These are phyloP conservation scores for Aureobasidium sp. DNA, from an alignment of 2,329 filamentous ascomycete species.

Conservation along the genomic window DNA sequence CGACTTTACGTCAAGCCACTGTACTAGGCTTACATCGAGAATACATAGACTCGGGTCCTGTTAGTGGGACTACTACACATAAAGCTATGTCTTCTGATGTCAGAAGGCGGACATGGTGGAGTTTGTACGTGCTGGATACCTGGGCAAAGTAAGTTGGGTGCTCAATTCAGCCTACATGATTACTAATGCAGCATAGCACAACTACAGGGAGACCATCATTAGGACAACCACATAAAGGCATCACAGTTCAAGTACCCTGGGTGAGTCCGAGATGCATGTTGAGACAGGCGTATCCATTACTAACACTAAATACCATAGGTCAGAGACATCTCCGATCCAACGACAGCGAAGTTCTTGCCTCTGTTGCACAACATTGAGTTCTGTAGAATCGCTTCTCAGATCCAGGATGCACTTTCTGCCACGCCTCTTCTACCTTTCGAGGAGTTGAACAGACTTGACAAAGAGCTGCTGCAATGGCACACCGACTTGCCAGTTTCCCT, in stretches of 20 bases:
- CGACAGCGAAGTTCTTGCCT: conserved; percentile 59
- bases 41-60: conserved; percentile 27
- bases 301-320: not conserved
- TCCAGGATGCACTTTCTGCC: conserved; percentile 67
- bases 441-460: conserved; percentile 59
- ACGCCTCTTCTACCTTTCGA: conserved; percentile 58
- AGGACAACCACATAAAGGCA: conserved; percentile 58
- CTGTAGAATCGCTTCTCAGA: conserved; percentile 68
- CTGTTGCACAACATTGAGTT: conserved; percentile 71
- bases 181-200: conserved; percentile 36
- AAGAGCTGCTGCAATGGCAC: conserved; percentile 64
- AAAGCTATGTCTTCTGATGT: conserved; percentile 49
- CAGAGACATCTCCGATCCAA: conserved; percentile 32
- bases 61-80: conserved; percentile 31
- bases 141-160: conserved; percentile 43
- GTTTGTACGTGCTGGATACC: conserved; percentile 63
- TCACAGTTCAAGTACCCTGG: conserved; percentile 57
- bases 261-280: conserved; percentile 4
- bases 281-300: not conserved
- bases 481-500: conserved; percentile 52
- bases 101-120: conserved; percentile 65
- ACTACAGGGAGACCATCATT: conserved; percentile 64
- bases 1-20: conserved; percentile 26
- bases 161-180: not conserved
- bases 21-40: conserved; percentile 27